Conservation (phyloP, 2,329 filamentous ascomycete genomes). For the Hymenotorrendiella dingleyae region DNA sequence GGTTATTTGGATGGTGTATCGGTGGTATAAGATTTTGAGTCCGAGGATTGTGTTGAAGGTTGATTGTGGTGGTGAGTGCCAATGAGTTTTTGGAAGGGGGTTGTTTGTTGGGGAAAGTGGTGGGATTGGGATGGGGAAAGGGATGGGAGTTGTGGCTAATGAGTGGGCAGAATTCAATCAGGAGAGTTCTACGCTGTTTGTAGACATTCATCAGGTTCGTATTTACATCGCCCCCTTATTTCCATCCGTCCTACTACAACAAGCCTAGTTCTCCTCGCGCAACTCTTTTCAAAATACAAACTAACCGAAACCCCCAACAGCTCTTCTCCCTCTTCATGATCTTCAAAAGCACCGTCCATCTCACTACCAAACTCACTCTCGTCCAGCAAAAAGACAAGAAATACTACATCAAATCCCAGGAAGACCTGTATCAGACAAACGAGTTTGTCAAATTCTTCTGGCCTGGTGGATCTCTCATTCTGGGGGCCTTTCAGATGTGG, state of each 20-base stretch:
- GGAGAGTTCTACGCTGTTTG: conserved; percentile 60
- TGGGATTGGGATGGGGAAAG: no score
- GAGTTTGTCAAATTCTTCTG: conserved; percentile 70
- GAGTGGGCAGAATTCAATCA: conserved; percentile 68
- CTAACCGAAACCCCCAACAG: no score
- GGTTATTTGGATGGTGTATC: conserved; percentile 64
- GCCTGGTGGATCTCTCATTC: conserved; percentile 50
- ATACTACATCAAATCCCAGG: conserved; percentile 71
- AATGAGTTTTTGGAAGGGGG: no score
- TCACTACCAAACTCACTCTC: conserved; percentile 64
- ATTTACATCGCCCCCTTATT: neutral
- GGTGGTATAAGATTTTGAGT: conserved; percentile 79
- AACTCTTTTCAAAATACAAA: no score
- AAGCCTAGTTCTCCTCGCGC: no score
- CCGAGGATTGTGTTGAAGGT: conserved; percentile 65
- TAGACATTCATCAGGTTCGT: conserved; percentile 56
- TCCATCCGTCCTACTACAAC: no score
- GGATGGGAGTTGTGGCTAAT: no score
- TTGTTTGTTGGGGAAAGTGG: no score
- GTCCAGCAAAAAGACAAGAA: conserved; percentile 35
- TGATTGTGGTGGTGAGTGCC: conserved; percentile 46
- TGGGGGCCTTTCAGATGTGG: conserved; percentile 59
- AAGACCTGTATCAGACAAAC: conserved; percentile 75
- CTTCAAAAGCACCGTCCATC: conserved; percentile 59
- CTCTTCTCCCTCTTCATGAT: conserved; percentile 72